A percentile compares a stretch with the other conserved stretches of the same genome.
These are phyloP conservation scores for Lumnitzera littorea DNA, from an alignment of 345 rosid species.

Conservation along the genomic window DNA sequence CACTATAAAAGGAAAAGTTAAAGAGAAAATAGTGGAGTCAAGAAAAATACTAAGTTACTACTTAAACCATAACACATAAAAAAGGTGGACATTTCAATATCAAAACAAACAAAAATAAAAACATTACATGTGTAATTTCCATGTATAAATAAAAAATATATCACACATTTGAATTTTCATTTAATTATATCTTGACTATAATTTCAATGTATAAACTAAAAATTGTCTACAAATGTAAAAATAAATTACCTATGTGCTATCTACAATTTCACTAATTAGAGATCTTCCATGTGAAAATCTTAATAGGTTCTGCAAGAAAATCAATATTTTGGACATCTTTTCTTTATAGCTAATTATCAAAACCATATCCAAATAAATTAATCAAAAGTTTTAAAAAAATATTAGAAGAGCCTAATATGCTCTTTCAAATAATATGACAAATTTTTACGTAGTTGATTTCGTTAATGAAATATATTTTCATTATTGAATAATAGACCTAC, in stretches of 20 bases:
- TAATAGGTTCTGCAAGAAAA: slow-evolving; percentile 91
- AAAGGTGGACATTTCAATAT: no score
- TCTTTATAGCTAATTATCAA: slow-evolving; percentile 62
- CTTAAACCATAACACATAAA: background rate
- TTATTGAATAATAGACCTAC: slow-evolving; percentile 25
- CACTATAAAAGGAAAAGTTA: slow-evolving; percentile 39
- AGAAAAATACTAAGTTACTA: background rate
- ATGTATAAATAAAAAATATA: no score
- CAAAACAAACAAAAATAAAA: no score
- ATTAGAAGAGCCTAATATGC: background rate
- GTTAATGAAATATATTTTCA: background rate
- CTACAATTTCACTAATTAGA: slow-evolving; percentile 59
- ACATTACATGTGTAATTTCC: no score
- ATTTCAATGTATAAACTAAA: background rate
- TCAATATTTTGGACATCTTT: slow-evolving; percentile 94
- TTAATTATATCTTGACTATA: background rate
- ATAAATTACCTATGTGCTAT: slow-evolving; percentile 59
- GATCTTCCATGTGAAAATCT: slow-evolving; percentile 97
- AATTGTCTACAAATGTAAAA: background rate
- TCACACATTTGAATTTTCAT: no score
- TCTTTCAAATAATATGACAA: background rate
- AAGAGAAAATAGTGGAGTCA: background rate
- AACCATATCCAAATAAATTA: slow-evolving; percentile 8
- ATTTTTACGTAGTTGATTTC: background rate
- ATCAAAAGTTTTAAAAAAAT: slow-evolving; percentile 2